Evolutionary conservation across 2,329 filamentous ascomycete species (phyloP).

Genomic region (Acrocalymma vagum): DNA sequence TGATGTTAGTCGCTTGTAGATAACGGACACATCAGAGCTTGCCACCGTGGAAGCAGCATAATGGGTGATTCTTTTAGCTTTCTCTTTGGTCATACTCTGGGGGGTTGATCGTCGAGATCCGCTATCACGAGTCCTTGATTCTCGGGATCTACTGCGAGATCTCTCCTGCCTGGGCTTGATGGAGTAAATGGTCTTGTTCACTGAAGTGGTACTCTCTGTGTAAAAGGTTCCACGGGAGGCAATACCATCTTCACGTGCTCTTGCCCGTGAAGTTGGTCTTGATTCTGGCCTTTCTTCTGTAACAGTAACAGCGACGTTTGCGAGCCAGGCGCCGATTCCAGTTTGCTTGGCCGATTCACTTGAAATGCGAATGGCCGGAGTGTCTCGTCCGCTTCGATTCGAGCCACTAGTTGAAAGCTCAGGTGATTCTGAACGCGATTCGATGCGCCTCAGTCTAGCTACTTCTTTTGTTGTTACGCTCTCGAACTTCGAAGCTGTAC

Average conservation of each 20-base stretch:
- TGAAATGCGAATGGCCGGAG: slow-evolving; percentile 17
- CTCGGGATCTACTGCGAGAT: slow-evolving; percentile 32
- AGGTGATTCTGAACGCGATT: slow-evolving; percentile 30
- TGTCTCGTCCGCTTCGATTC: slow-evolving; percentile 26
- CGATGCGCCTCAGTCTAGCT: too few species aligned
- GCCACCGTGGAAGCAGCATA: slow-evolving; percentile 29
- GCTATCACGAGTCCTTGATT: too few species aligned
- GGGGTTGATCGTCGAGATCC: slow-evolving; percentile 25
- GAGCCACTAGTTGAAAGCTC: slow-evolving; percentile 29
- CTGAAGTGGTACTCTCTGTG: slow-evolving; percentile 35
- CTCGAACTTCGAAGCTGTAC: slow-evolving; percentile 8
- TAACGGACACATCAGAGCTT: slow-evolving; percentile 35
- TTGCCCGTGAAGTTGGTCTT: slow-evolving; percentile 19
- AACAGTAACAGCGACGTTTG: slow-evolving; percentile 32
- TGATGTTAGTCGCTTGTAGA: slow-evolving; percentile 32
- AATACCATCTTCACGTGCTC: slow-evolving; percentile 8
- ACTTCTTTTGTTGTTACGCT: slow-evolving; percentile 27
- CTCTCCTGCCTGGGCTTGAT: slow-evolving; percentile 27
- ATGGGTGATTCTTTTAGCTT: slow-evolving; percentile 17
- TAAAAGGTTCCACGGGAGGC: slow-evolving; percentile 39
- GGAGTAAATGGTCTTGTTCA: slow-evolving; percentile 24
- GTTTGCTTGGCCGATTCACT: slow-evolving; percentile 16
- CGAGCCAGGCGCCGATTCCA: slow-evolving; percentile 40
- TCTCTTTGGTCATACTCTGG: slow-evolving; percentile 12
- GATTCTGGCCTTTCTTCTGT: slow-evolving; percentile 14